Base-by-base conservation (phyloP, 169 alveolate genomes). In the Plasmodium coatneyi region DNA sequence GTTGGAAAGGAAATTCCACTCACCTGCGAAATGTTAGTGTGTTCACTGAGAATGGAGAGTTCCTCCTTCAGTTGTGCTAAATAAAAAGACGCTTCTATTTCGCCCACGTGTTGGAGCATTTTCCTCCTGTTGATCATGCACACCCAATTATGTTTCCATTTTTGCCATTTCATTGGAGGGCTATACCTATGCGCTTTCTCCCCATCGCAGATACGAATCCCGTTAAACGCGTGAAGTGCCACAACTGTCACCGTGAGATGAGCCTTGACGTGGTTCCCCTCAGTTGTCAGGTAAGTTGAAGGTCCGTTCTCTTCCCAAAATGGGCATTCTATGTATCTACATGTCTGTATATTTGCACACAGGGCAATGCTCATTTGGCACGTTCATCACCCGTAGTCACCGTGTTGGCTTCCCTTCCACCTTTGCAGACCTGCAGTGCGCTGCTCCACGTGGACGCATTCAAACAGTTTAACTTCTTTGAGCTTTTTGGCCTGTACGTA, bases 401-500 rank as follows among this genome's bases (percentile, higher is more conserved):
- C 32, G 12, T 16, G 46, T 41, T 7, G 56, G 16, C 25, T 19
- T 28, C 66, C 25, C 54, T 16, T 60, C 5, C 81, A 1, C 16
- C 39, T 30, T 82, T 76, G 10, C 52, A 87, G 93, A 34, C 49
- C 71, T 87, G 93, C 71, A 87, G 81, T 7, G 93, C 93, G 9
- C 71, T 87, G n/a, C 28, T 87, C 10, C 80, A 60, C 49, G 82
- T 87, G 2, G 93, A 87, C 2, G 49, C 81, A 49, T 87, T 87
- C 71, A 87, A 78, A 79, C 71, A 56, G 30, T 87, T 87, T 72
- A 87, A 41, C 82, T 72, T 87, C 71, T 87, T 87, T 49, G 89
- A 87, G 25, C 84, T 87, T 32, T 87, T 87, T 66, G 79, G 60
- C 34, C n/a, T 87, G 93, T 87, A 87, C n/a, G 43, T 36, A 84